phyloP scores from a whole-genome alignment of 2,329 filamentous ascomycete genomes.

The Diplocarpon mali region DNA sequence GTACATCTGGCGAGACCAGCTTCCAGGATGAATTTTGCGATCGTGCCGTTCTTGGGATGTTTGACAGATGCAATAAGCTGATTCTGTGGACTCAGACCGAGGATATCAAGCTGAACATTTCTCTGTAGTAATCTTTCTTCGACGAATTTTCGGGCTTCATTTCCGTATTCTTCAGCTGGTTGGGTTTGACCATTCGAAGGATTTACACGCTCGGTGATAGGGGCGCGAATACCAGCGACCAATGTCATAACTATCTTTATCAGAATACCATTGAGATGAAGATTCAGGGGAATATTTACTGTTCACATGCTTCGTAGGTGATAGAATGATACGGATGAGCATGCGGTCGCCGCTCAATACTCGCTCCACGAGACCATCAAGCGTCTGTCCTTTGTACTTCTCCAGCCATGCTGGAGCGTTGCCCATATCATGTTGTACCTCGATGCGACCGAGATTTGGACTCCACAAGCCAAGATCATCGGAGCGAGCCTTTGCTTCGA shows the following conservation, averaged over 20 bases:
- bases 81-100: conserved; percentile 81
- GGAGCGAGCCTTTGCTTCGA: conserved; percentile 68
- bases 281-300: conserved; percentile 9
- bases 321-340: conserved; percentile 69
- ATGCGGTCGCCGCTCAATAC: conserved; percentile 86
- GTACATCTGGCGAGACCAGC: conserved; percentile 86
- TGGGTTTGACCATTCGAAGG: conserved; percentile 59
- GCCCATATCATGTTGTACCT: conserved; percentile 71
- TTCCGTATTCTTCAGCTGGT: conserved; percentile 78
- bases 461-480: conserved; percentile 77
- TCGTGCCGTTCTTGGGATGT: conserved; percentile 75
- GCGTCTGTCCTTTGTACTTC: conserved; percentile 71
- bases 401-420: conserved; percentile 67
- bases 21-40: conserved; percentile 81
- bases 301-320: conserved; percentile 66
- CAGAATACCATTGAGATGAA: background rate
- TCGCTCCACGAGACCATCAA: conserved; percentile 82
- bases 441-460: conserved; percentile 52
- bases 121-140: conserved; percentile 80
- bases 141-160: conserved; percentile 80
- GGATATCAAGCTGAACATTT: conserved; percentile 68
- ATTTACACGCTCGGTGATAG: conserved; percentile 77
- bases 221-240: conserved; percentile 78
- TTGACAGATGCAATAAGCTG: conserved; percentile 81
- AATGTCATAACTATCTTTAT: conserved; percentile 67